Evolutionary conservation across 768 basidiomycete genomes (phyloP), one percentile per base, ranked within the genome.

Genomic region (Boletus eberwhitei): DNA sequence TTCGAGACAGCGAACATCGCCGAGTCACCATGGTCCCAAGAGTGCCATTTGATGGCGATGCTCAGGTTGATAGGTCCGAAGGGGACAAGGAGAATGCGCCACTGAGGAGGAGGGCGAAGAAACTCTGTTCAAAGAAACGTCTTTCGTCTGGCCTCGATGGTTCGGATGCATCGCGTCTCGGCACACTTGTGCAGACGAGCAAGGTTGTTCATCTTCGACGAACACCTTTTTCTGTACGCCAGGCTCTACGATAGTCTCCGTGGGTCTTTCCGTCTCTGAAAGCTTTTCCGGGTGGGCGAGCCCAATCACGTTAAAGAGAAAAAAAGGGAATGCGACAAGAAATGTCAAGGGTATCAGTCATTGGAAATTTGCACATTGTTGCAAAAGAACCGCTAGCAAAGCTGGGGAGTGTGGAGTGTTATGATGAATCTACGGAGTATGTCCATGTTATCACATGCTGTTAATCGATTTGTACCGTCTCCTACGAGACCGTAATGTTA

Each of bases 51-150:
- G 53, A 42, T 31, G 29, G 38, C 31, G 46, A 38, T 22, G 22
- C 29, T 34, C 46, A 32, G 49, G 54, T 39, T 13, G 53, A 52
- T 41, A 63, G 60, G 45, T 55, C 64, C 26, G 71, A 73, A 2
- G 72, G 65, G 43, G 83, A 82, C 26, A 87, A 88, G 61, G 86
- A 88, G 71, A 88, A 88, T 54, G 46, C 81, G 16, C 67, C 74
- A 8, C 82, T 81, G 5, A 77, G 75, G 45, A 72, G 75, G 61
- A 80, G 69, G 62, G 51, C 74, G 32, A 76, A 75, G 48, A 84
- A 81, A 61, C 65, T 67, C 17, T 50, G 52, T 50, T 54, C 62
- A 8, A 69, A 66, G 63, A 68, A 62, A 36, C 64, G 64, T 21
- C 47, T 54, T 35, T 50, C 45, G 16, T 37, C 48, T 31, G 19